These are phyloP conservation scores for Populus deltoides DNA, from an alignment of 345 rosid genomes.

Conservation along the genomic window DNA sequence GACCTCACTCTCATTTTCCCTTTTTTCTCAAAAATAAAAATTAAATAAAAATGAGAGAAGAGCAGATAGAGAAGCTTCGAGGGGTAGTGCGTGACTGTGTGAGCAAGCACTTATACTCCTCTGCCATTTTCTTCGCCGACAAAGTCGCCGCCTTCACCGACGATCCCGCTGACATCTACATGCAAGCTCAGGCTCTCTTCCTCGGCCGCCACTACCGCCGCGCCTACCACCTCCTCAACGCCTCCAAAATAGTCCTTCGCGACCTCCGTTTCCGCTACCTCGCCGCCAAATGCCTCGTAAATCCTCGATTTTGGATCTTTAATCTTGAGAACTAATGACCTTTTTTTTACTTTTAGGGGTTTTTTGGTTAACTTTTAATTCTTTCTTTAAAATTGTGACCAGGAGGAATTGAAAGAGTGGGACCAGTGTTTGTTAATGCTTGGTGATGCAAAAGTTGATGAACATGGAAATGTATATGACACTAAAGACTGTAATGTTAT, in stretches of 20 bases:
- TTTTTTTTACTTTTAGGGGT: not conserved
- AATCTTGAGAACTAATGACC: not conserved
- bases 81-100: slow-evolving; percentile 93
- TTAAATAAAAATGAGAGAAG: slow-evolving; percentile 66
- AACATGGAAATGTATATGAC: slow-evolving; percentile 70
- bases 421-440: slow-evolving; percentile 87
- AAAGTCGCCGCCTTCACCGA: slow-evolving; percentile 76
- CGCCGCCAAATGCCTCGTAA: slow-evolving; percentile 92
- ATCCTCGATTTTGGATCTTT: not conserved
- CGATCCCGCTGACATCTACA: slow-evolving; percentile 84
- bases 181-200: slow-evolving; percentile 95
- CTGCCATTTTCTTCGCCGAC: slow-evolving; percentile 95
- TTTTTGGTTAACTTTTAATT: not conserved
- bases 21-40: slow-evolving; percentile 4
- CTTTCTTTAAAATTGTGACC: slow-evolving; percentile 6
- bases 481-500: slow-evolving; percentile 57
- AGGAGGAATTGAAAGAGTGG: slow-evolving; percentile 98
- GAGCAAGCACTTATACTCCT: slow-evolving; percentile 93
- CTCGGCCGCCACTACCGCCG: slow-evolving; percentile 94
- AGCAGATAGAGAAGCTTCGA: slow-evolving; percentile 79
- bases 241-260: slow-evolving; percentile 83
- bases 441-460: slow-evolving; percentile 89
- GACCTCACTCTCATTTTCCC: not conserved
- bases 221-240: slow-evolving; percentile 85
- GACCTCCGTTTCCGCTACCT: slow-evolving; percentile 98